Conservation (phyloP, 2,329 filamentous ascomycete genomes). For the Verticillium nonalfalfae region DNA sequence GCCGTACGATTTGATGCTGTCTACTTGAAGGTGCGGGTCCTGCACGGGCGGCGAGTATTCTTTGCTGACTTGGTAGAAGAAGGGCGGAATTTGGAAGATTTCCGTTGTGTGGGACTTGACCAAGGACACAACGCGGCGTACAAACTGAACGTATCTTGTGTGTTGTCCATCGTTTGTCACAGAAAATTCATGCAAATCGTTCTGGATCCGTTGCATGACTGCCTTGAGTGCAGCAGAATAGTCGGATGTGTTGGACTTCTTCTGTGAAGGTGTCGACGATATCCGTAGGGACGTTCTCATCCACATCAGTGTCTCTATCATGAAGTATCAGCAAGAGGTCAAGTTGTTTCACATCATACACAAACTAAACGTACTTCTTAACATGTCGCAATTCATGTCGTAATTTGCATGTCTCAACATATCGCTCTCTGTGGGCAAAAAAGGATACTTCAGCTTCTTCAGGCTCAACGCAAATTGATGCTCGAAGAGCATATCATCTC, state of each 20-base stretch:
- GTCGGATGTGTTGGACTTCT: conserved; percentile 29
- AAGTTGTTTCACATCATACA: neutral
- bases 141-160: conserved; percentile 40
- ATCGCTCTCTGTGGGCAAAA: conserved; percentile 32
- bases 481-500: conserved; percentile 37
- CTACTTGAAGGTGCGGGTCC: conserved; percentile 50
- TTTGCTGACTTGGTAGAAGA: conserved; percentile 49
- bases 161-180: conserved; percentile 30
- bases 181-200: conserved; percentile 34
- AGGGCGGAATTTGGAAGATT: conserved; percentile 46
- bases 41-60: conserved; percentile 50
- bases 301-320: conserved; percentile 30
- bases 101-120: conserved; percentile 48
- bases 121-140: conserved; percentile 43
- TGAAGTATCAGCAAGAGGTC: neutral
- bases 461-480: conserved; percentile 41
- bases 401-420: conserved; percentile 37
- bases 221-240: conserved; percentile 35
- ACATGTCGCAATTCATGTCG: conserved; percentile 38
- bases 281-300: conserved; percentile 42
- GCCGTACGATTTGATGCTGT: conserved; percentile 49
- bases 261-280: conserved; percentile 4
- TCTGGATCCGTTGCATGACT: conserved; percentile 48
- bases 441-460: conserved; percentile 31
- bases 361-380: conserved; percentile 30